Evolutionary conservation across 352 stramenopile species (phyloP).

Genomic region (Poterioochromonas sp.): DNA sequence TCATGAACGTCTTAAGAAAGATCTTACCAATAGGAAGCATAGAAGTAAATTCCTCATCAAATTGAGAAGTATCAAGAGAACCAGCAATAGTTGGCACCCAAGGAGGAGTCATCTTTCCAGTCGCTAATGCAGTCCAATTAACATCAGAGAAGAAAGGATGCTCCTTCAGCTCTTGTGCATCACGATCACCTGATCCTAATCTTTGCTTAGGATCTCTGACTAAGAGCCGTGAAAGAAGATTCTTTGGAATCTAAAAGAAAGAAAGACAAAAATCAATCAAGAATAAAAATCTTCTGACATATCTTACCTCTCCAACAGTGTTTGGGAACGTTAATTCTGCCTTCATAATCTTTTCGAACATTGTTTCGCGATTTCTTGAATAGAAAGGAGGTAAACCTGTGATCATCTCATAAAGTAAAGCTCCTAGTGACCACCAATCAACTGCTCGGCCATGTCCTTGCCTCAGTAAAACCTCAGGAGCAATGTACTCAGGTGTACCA

Average conservation of each 20-base stretch:
- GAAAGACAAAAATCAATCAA: background rate
- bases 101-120: conserved; percentile 62
- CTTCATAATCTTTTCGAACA: conserved; percentile 95
- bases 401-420: conserved; percentile 83
- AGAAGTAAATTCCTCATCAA: conserved; percentile 81
- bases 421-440: conserved; percentile 90
- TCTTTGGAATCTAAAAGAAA: background rate
- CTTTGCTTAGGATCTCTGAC: conserved; percentile 81
- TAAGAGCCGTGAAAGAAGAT: conserved; percentile 60
- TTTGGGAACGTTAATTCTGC: conserved; percentile 84
- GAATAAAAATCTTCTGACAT: background rate
- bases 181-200: conserved; percentile 74
- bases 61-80: conserved; percentile 90
- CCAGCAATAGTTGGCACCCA: conserved; percentile 82
- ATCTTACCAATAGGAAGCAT: conserved; percentile 23
- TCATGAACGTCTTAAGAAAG: too few relatives aligned
- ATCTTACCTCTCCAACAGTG: background rate
- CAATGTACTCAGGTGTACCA: conserved; percentile 95
- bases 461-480: conserved; percentile 95
- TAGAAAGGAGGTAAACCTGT: conserved; percentile 85
- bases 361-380: conserved; percentile 80
- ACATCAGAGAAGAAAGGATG: conserved; percentile 66
- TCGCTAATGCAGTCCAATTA: conserved; percentile 59
- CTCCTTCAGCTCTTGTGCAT: conserved; percentile 63
- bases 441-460: conserved; percentile 88